Evolutionary conservation across 495 filamentous ascomycete genomes (phyloP), one percentile per base, ranked within the genome.

Genomic region (Hypoxylon crocopeplum): DNA sequence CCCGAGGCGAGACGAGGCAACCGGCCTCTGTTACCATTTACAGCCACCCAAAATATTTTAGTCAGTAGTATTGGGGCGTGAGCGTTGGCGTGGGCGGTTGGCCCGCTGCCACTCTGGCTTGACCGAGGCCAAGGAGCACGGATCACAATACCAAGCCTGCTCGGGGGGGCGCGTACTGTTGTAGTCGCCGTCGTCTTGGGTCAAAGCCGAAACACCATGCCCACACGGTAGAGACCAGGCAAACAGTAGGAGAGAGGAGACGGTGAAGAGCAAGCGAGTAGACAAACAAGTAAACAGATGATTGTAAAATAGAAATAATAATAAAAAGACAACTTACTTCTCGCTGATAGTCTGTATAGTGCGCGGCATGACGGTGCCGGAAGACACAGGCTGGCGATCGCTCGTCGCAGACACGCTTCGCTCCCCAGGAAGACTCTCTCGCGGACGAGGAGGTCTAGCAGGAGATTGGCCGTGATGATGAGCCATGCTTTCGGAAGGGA

Each of bases 401-500:
- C 71, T 72, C 36, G 75, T 68, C 36, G 73, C 72, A 13, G 75
- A 71, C 56, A 72, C 74, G 51, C 63, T 62, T 59, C 76, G 75
- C 54, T 80, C 76, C 48, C 66, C 73, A 34, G 77, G 76, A 22
- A 80, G 66, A 39, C 70, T 71, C 57, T 81, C 78, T 52, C 78
- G 68, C 16, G 75, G 62, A 33, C 69, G 71, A 39, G 69, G 59
- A 39, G 60, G 60, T 27, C 71, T 66, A 12, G 69, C 71, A 16
- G 71, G 71, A 20, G 64, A 67, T 55, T 79, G 77, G 52, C 77
- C 77, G 48, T 78, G 77, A 49, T 78, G 58, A 52, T 71, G 77
- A 64, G 72, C 71, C 72, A 78, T 77, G 16, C 71, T 74, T 68
- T 81, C 78, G 8, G 77, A 80, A 15, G 78, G 78, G 2, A 81